A percentile compares a stretch with the other conserved stretches of the same genome.
Evolutionary conservation across 441 rosid species (phyloP).

Genomic region (California macrophylla): DNA sequence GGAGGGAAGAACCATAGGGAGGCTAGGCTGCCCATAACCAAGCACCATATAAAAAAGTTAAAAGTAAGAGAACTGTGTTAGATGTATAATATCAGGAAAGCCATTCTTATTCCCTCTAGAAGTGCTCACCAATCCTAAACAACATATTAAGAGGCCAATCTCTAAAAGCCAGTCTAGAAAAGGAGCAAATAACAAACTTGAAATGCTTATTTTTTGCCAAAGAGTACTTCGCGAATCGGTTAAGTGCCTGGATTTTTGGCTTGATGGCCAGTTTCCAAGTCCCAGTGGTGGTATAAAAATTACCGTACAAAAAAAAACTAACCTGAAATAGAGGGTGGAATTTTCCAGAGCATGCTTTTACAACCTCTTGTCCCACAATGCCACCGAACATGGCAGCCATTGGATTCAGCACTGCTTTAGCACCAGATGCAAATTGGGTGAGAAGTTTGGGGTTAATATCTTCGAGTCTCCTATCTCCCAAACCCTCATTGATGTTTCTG

Average conservation of each 20-base stretch:
- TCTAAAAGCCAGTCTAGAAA: not conserved
- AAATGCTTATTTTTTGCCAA: no score
- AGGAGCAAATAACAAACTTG: no score
- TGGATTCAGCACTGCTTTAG: constrained; percentile 81
- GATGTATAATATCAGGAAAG: not conserved
- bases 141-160: not conserved
- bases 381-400: constrained; percentile 99
- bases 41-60: not conserved
- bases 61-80: not conserved
- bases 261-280: no score
- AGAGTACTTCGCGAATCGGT: no score
- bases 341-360: constrained; percentile 91
- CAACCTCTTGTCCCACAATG: constrained; percentile 88
- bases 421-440: constrained; percentile 71
- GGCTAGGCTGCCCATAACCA: not conserved
- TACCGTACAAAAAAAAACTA: no score
- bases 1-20: not conserved
- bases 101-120: not conserved
- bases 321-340: constrained; percentile 91
- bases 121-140: not conserved
- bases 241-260: no score
- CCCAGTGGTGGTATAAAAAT: no score
- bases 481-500: constrained; percentile 39
- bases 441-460: constrained; percentile 57
- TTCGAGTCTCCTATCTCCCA: constrained; percentile 51